phyloP scores from a whole-genome alignment of 2,329 filamentous ascomycete species.

The Dactylonectria macrodidyma region DNA sequence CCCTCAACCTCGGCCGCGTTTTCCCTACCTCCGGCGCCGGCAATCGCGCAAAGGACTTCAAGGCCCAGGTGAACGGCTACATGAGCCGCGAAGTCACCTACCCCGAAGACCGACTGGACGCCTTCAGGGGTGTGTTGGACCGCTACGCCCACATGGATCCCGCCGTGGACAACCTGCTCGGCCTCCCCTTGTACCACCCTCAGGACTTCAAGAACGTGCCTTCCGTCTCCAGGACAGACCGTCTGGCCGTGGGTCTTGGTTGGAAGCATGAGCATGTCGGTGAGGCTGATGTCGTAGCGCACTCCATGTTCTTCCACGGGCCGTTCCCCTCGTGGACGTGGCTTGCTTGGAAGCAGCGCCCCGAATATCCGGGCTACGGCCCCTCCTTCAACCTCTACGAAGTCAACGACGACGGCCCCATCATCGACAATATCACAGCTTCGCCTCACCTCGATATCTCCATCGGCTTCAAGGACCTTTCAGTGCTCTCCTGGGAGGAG shows the following conservation, averaged over 20 bases:
- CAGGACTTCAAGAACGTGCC: conserved; percentile 49
- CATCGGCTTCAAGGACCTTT: conserved; percentile 53
- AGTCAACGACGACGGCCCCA: conserved; percentile 46
- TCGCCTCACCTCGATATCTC: conserved; percentile 53
- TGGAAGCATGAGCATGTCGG: conserved; percentile 51
- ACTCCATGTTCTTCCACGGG: conserved; percentile 47
- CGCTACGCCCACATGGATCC: conserved; percentile 48
- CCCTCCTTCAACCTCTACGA: conserved; percentile 52
- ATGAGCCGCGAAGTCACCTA: conserved; percentile 49
- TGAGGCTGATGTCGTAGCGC: conserved; percentile 35
- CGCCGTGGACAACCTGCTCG: conserved; percentile 50
- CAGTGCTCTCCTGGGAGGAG: conserved; percentile 54
- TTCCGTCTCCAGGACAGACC: conserved; percentile 52
- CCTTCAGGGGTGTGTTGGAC: conserved; percentile 51
- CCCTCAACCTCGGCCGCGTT: conserved; percentile 52
- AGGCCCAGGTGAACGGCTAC: conserved; percentile 50
- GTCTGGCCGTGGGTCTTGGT: conserved; percentile 53
- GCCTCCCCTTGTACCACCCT: conserved; percentile 54
- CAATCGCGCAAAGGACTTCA: conserved; percentile 45
- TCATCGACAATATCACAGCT: conserved; percentile 50
- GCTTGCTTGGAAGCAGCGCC: conserved; percentile 54
- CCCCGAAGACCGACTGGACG: conserved; percentile 52
- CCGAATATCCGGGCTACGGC: conserved; percentile 42
- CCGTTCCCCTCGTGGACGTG: conserved; percentile 57
- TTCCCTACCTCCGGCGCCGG: conserved; percentile 47